Percentiles rank a stretch among this genome's conserved stretches.
Evolutionary conservation across 805 yeast genomes (phyloP).

Genomic region (Yamadazyma phyllophila): DNA sequence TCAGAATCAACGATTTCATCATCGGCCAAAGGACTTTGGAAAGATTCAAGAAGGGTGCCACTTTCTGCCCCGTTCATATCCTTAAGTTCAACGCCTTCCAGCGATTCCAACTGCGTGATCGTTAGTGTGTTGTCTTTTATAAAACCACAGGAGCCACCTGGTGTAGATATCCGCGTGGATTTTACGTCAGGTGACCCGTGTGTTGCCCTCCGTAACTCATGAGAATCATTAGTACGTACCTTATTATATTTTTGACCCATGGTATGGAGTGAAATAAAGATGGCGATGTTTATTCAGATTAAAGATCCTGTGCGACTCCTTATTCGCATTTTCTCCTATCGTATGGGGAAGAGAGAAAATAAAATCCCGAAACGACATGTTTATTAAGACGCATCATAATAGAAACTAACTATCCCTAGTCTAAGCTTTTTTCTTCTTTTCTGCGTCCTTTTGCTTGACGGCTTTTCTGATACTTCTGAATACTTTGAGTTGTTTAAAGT

Average conservation of each 20-base stretch:
- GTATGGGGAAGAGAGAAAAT: too few relatives aligned
- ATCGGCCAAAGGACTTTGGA: constrained; percentile 3
- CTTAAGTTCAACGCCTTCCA: constrained; percentile 3
- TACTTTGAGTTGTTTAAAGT: constrained; percentile 26
- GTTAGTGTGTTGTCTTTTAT: constrained; percentile 2
- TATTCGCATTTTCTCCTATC: not conserved
- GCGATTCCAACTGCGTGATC: constrained; percentile 3
- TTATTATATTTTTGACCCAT: constrained; percentile 8
- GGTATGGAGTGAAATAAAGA: not conserved
- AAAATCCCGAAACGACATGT: too few relatives aligned
- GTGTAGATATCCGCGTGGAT: not conserved
- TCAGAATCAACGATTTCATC: not conserved
- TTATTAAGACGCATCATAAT: too few relatives aligned
- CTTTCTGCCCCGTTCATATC: constrained; percentile 1
- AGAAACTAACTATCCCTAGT: not conserved
- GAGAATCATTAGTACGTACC: constrained; percentile 1
- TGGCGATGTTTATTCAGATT: constrained; percentile 5
- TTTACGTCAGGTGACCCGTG: not conserved
- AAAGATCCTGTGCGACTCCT: constrained; percentile 3
- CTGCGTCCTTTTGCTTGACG: not conserved
- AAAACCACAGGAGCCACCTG: too few relatives aligned
- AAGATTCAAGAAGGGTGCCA: constrained; percentile 6
- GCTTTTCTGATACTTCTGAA: constrained; percentile 17
- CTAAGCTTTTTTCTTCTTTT: not conserved
- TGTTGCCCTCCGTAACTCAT: too few relatives aligned